Evolutionary conservation across 768 basidiomycete species (phyloP).

Genomic region (Mycena sanguinolenta): DNA sequence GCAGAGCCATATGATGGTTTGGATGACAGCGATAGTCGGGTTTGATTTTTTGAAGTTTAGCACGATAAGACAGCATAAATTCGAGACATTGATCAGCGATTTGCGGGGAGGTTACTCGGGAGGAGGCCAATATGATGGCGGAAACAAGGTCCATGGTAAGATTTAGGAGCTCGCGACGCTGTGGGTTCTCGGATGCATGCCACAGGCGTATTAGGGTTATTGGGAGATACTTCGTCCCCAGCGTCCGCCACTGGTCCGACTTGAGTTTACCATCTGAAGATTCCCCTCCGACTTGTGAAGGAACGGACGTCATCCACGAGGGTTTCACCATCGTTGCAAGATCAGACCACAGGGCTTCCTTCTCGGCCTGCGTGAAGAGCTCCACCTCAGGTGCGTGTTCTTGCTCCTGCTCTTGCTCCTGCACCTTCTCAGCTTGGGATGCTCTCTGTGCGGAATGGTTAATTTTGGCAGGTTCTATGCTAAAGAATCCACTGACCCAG

Average conservation of each 20-base stretch:
- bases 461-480: not conserved
- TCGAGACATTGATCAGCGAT: not conserved
- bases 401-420: too few relatives aligned
- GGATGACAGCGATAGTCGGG: conserved; percentile 45
- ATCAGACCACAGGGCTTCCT: conserved; percentile 14
- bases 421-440: not conserved
- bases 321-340: conserved; percentile 16
- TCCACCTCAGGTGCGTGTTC: not conserved
- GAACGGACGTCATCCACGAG: conserved; percentile 25
- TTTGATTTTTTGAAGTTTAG: not conserved
- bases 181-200: conserved; percentile 22
- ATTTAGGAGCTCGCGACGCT: conserved; percentile 35
- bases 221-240: conserved; percentile 43
- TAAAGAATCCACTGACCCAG: not conserved
- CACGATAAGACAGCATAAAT: not conserved
- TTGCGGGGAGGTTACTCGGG: conserved; percentile 36
- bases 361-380: not conserved
- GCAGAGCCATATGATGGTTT: conserved; percentile 42
- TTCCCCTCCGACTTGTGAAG: conserved; percentile 16
- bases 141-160: conserved; percentile 48
- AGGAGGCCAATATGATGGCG: conserved; percentile 42
- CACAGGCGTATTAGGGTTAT: conserved; percentile 48
- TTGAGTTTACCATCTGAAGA: conserved; percentile 44
- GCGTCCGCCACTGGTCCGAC: conserved; percentile 48
- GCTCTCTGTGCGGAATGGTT: not conserved